Evolutionary conservation across 345 rosid genomes (phyloP), one percentile per base, ranked within the genome.

Genomic region (Sapria himalayana): DNA sequence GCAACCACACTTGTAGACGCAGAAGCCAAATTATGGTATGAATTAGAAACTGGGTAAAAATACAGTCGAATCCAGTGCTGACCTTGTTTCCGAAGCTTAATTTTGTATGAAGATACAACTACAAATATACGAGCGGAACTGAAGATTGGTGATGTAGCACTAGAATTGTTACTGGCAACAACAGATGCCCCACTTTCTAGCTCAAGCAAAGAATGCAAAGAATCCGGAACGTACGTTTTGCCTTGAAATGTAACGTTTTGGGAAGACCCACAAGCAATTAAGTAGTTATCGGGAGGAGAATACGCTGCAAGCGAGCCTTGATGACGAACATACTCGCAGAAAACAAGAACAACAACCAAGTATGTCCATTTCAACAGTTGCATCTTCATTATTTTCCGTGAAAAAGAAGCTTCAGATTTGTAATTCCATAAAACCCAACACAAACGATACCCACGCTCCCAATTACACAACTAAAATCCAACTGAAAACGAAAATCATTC

Each of bases 31-130:
- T 76, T 67, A 15, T 65, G 70, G 47, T 51, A 59, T 0, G 79
- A 62, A 46, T 39, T 67, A 18, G 70, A 63, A 54, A 77, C 17
- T 14, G 93, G 92, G 25, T 56, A 66, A 49, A 91, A 91, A 50
- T 91, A 82, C 23, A 91, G 93, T 49, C 99, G 93, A 77, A 91
- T 48, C 99, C 99, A 91, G 64, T 82, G 98, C 57, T 79, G 71
- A 3, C 98, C 98, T 41, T 59, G 49, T 48, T 66, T 49, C 50
- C 68, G 42, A 49, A 89, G 74, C 25, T 71, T 43, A 41, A 89
- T 82, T 29, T 67, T 56, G 61, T 89, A 89, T 9, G 95, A 78
- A 47, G 84, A 65, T 55, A 59, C 38, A 24, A 65, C 48, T 4
- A 91, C 54, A 57, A 89, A 89, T 40, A 91, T 59, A 22, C 99